phyloP scores from a whole-genome alignment of 345 rosid species.

The Limnanthes douglasii region DNA sequence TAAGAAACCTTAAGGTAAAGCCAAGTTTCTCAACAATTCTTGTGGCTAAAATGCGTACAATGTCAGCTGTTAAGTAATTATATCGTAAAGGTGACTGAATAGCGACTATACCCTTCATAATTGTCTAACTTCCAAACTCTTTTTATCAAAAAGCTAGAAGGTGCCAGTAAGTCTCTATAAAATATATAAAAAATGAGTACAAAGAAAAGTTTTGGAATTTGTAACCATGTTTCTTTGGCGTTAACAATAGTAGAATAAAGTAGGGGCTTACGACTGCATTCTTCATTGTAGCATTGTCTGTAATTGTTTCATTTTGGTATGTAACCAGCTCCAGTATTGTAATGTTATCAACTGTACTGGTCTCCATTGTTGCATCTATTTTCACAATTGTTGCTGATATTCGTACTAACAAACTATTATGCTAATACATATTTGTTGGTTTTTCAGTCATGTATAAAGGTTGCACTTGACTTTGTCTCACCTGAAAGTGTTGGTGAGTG shows the following conservation, averaged over 20 bases:
- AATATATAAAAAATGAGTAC: neutral
- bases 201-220: too few relatives aligned
- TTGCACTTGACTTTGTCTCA: conserved; percentile 51
- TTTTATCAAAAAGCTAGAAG: neutral
- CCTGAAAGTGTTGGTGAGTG: conserved; percentile 47
- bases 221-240: too few relatives aligned
- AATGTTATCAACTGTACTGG: too few relatives aligned
- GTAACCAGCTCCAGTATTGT: conserved; percentile 1
- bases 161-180: neutral
- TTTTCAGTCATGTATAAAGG: conserved; percentile 51
- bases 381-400: too few relatives aligned
- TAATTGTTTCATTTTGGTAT: neutral
- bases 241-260: too few relatives aligned
- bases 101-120: neutral
- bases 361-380: neutral
- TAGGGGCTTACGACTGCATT: too few relatives aligned
- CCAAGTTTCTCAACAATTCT: neutral
- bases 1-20: conserved; percentile 16
- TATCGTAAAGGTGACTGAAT: neutral
- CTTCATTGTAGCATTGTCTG: neutral
- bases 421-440: too few relatives aligned
- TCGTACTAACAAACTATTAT: too few relatives aligned
- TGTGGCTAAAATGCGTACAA: neutral
- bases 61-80: neutral
- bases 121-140: neutral